A percentile compares a stretch with the other conserved stretches of the same genome.
phyloP scores from a whole-genome alignment of 176 grass and related monocot species.

The Triticum turgidum region DNA sequence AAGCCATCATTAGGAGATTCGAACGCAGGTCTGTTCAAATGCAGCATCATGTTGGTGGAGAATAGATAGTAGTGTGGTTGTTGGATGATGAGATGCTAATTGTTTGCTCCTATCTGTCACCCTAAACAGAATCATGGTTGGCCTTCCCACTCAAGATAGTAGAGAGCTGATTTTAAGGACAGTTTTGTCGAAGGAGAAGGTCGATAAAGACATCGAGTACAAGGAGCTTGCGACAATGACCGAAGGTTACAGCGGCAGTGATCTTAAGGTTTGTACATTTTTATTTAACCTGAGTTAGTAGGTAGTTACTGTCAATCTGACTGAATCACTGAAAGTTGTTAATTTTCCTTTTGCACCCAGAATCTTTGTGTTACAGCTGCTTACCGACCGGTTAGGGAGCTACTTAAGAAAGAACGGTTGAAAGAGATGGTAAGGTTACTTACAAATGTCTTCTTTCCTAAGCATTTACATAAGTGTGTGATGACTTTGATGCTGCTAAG shows the following conservation, averaged over 20 bases:
- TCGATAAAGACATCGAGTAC: conserved; percentile 52
- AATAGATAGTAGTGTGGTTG: background rate
- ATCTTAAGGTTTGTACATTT: conserved; percentile 76
- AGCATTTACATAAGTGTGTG: no score
- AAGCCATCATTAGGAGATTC: conserved; percentile 97
- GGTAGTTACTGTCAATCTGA: background rate
- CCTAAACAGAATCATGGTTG: conserved; percentile 86
- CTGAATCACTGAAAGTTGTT: background rate
- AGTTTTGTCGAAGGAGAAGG: conserved; percentile 85
- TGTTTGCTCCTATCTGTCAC: conserved; percentile 20
- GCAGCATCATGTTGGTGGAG: background rate
- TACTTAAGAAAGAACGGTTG: conserved; percentile 76
- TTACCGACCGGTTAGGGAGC: conserved; percentile 89
- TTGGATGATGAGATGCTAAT: background rate
- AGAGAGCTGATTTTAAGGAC: conserved; percentile 82
- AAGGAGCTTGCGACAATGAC: conserved; percentile 91
- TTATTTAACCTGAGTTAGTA: background rate
- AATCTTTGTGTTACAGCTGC: conserved; percentile 92
- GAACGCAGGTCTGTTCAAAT: conserved; percentile 74
- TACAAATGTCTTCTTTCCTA: no score
- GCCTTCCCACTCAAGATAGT: conserved; percentile 79
- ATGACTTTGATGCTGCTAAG: background rate
- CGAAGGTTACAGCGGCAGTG: conserved; percentile 91
- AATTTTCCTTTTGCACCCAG: conserved; percentile 16
- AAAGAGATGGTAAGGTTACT: conserved; percentile 63